A percentile compares a stretch with the other conserved stretches of the same genome.
Evolutionary conservation across 352 stramenopile species (phyloP).

Genomic region (Phytophthora constricta): DNA sequence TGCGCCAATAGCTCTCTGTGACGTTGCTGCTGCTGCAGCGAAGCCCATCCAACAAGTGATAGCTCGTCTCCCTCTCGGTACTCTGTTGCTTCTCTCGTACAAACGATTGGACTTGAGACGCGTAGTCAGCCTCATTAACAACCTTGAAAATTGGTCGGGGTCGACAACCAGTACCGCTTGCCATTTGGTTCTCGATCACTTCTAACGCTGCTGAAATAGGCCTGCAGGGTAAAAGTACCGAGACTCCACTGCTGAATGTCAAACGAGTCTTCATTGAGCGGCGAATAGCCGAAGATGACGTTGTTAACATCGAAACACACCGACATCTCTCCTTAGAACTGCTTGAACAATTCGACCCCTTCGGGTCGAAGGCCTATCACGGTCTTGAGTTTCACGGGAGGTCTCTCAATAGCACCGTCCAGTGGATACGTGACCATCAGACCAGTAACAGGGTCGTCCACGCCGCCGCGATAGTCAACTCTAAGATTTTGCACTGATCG

Average conservation of each 20-base stretch:
- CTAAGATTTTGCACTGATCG: too few species aligned
- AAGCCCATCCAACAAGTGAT: background rate
- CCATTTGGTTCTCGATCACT: background rate
- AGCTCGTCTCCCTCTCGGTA: background rate
- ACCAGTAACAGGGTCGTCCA: background rate
- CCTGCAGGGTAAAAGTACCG: background rate
- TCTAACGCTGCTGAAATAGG: background rate
- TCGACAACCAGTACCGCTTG: background rate
- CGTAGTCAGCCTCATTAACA: background rate
- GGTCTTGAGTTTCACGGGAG: background rate
- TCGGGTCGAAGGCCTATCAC: background rate
- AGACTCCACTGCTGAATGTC: background rate
- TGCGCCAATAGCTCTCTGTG: background rate
- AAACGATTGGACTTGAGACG: background rate
- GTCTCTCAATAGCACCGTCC: background rate
- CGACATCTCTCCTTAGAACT: background rate
- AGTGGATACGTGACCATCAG: background rate
- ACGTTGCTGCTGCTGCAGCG: background rate
- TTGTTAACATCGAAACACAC: background rate
- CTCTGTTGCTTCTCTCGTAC: background rate
- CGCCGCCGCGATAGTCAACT: too few species aligned
- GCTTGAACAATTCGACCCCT: background rate
- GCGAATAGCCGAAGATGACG: background rate
- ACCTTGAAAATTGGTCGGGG: background rate
- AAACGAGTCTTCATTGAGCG: background rate